A percentile compares a stretch with the other conserved stretches of the same genome.
Conservation (phyloP, 1,284 basidiomycete species). For the Ustilago hordei region DNA sequence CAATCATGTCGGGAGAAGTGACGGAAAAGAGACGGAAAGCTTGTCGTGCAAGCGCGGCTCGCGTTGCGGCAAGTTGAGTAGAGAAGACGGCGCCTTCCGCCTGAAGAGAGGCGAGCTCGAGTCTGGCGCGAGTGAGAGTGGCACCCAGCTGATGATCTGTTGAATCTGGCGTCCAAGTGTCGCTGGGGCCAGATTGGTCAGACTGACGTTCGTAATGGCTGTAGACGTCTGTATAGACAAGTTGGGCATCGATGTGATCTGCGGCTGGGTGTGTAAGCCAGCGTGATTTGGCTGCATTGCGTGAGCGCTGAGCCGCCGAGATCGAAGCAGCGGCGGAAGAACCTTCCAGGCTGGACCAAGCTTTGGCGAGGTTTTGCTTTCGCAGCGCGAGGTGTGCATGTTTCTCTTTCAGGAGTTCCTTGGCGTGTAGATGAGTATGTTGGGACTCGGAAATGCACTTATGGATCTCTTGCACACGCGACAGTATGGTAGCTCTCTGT, state of each 20-base stretch:
- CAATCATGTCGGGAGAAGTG: constrained; percentile 17
- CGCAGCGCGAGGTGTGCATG: constrained; percentile 23
- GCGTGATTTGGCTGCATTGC: constrained; percentile 30
- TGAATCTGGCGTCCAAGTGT: background rate
- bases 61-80: constrained; percentile 20
- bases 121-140: constrained; percentile 22
- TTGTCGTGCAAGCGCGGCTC: constrained; percentile 47
- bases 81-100: constrained; percentile 18
- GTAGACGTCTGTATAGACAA: constrained; percentile 42
- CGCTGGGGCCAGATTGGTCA: background rate
- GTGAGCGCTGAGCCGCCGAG: constrained; percentile 30
- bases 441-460: constrained; percentile 41
- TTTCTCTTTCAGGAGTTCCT: constrained; percentile 33
- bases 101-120: constrained; percentile 27
- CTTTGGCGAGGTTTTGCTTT: constrained; percentile 48
- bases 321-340: constrained; percentile 19
- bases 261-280: constrained; percentile 43
- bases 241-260: constrained; percentile 26
- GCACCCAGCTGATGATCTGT: constrained; percentile 31
- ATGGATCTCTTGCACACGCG: constrained; percentile 34
- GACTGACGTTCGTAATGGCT: constrained; percentile 33
- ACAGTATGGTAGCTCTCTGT: constrained; percentile 19
- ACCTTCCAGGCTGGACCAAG: constrained; percentile 51
- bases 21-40: constrained; percentile 44
- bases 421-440: constrained; percentile 22